phyloP scores from a whole-genome alignment of 805 yeast genomes.

The Candida khao-thaluensis region DNA sequence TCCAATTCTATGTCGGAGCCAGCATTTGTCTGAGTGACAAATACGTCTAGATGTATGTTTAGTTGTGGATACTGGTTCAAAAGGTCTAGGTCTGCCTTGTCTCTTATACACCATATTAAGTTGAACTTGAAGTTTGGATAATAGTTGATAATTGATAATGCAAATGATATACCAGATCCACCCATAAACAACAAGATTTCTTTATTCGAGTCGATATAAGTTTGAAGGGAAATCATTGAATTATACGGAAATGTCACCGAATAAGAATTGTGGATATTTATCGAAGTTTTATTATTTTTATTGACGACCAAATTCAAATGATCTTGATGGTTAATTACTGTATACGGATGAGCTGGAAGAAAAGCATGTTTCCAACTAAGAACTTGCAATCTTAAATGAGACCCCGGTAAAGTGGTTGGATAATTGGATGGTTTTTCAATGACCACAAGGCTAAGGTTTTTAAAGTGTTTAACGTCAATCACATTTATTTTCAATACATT shows the following conservation, averaged over 20 bases:
- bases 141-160: conserved; percentile 11
- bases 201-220: conserved; percentile 3
- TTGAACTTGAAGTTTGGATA: conserved; percentile 10
- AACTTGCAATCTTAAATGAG: conserved; percentile 11
- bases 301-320: conserved; percentile 10
- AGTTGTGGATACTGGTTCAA: conserved; percentile 8
- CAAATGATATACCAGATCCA: conserved; percentile 17
- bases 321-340: conserved; percentile 13
- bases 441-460: conserved; percentile 6
- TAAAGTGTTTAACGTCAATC: conserved; percentile 4
- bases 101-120: conserved; percentile 13
- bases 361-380: conserved; percentile 2
- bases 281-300: conserved; percentile 7
- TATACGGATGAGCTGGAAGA: conserved; percentile 16
- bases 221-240: conserved; percentile 1
- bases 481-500: conserved; percentile 7
- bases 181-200: conserved; percentile 10
- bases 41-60: conserved; percentile 3
- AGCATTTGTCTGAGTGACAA: conserved; percentile 4
- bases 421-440: conserved; percentile 11
- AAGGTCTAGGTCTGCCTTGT: conserved; percentile 9
- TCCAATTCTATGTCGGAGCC: conserved; percentile 2
- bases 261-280: conserved; percentile 7
- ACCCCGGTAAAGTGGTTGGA: conserved; percentile 13
- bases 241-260: conserved; percentile 13